Evolutionary conservation across 352 stramenopile genomes (phyloP), one percentile per base, ranked within the genome.

Genomic region (Phytophthora multivora): DNA sequence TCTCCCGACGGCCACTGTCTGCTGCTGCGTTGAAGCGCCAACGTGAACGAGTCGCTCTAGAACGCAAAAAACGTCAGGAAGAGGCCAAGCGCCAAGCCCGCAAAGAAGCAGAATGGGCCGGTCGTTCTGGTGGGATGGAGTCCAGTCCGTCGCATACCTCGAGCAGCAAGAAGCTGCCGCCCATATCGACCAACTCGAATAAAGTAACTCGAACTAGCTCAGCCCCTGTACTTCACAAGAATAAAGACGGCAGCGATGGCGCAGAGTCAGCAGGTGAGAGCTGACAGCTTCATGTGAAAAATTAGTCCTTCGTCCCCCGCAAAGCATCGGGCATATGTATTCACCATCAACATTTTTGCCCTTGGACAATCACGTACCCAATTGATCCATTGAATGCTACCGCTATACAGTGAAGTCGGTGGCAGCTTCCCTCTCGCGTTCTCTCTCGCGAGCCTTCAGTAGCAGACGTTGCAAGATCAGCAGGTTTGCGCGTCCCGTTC

Each of bases 71-170:
- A 58, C 80, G 80, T n/a, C 66, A 80, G 38, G 83, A 91, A 23
- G 83, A 92, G 13, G 64, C 67, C 3, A 78, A 80, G 40, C 69
- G 70, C 2, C 67, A 86, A 26, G 66, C 80, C 2, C 73, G 77
- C 19, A 88, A 91, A 72, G 86, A 96, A 60, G 71, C 83, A 6
- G 80, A 93, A 41, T 96, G 86, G 88, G 72, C 83, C 25, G 86
- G 86, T 8, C 81, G 86, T 7, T 81, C 85, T 0, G 86, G 81
- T 7, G 88, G 88, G 0, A 63, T 95, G 58, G 82, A 96, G 33
- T 59, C 75, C 15, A 68, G 73, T 26, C 65, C 78, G 23, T 71
- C 64, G 11, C 61, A 69, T 19, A 25, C 58, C 2, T 50, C 59
- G 19, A 43, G 30, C 52, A 59, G 52, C 53, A 92, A 91, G 64